Base-by-base conservation (phyloP, 345 rosid species). In the Eucalyptus regnans region DNA sequence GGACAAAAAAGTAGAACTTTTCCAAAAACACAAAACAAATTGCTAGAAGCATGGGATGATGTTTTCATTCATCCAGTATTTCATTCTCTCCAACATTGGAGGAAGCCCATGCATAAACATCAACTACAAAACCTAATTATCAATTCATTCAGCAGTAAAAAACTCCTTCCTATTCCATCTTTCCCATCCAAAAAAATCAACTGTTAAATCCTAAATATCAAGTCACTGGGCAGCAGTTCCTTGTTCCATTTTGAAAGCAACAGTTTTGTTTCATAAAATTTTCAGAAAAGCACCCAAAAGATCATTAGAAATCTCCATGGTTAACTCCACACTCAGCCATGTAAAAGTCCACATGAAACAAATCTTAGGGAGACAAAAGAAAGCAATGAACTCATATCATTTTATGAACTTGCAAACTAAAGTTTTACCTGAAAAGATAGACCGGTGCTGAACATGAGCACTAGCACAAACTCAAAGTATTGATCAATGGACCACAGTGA, bases 401-500 rank as follows among this genome's bases (percentile, higher is more conserved):
- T n/a, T 1, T 56, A 49, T 10, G 43, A 87, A 87, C 44, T 56
- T 12, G 23, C 23, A 60, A 87, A 87, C 13, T 48, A 87, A 80
- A 90, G 7, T 76, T 86, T 91, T 93, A 96, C 99, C 99, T 98
- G 99, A 90, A 97, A 97, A 91, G 99, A 96, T 85, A 97, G 89
- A 90, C 99, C 99, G 8, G 99, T 98, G 95, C 99, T 96, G 96
- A 98, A 96, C 99, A 98, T 95, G 88, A 98, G 99, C 88, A 98
- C 98, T 46, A 98, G 96, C 48, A 98, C 98, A 90, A 98, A 96
- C 96, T 96, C 98, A 64, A 96, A 98, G 95, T 96, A 98, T 90
- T 96, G 99, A 92, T 98, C 99, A 87, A 98, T 98, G 89, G 99
- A 98, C 99, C 99, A 98, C 85, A 98, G 86, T 64, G 99, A 98